Conservation (phyloP, 495 filamentous ascomycete species). For the Platismatia glauca region DNA sequence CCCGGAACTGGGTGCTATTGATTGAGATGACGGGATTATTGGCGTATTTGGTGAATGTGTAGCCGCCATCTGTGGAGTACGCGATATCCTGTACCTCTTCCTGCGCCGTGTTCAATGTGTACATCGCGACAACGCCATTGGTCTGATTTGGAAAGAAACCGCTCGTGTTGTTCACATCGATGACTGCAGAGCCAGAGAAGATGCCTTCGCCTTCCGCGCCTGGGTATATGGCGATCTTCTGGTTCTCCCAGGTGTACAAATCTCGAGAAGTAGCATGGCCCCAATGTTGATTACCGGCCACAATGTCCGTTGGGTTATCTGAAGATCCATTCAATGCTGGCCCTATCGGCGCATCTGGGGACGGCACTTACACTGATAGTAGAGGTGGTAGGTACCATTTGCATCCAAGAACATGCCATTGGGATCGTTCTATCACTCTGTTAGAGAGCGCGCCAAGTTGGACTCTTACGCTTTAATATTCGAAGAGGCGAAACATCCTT, state of each 20-base stretch:
- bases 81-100: conserved; percentile 48
- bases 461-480: background rate
- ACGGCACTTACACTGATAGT: conserved; percentile 39
- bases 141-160: conserved; percentile 44
- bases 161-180: conserved; percentile 49
- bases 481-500: background rate
- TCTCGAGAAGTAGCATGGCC: conserved; percentile 44
- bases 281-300: conserved; percentile 47
- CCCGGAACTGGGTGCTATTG: conserved; percentile 43
- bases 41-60: conserved; percentile 43
- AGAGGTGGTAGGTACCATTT: conserved; percentile 43
- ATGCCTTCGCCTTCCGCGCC: conserved; percentile 39
- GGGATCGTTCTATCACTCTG: conserved; percentile 40
- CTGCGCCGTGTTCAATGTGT: conserved; percentile 38
- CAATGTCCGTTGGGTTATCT: conserved; percentile 39
- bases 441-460: background rate
- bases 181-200: conserved; percentile 45
- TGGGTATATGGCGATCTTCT: conserved; percentile 44
- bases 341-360: background rate
- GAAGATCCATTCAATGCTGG: conserved; percentile 1
- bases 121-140: conserved; percentile 47
- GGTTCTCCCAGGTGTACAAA: conserved; percentile 46
- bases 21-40: conserved; percentile 44
- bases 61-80: conserved; percentile 47
- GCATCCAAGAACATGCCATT: conserved; percentile 46